A percentile compares a stretch with the other conserved stretches of the same genome.
phyloP scores from a whole-genome alignment of 2,329 filamentous ascomycete species.

The Rhynchosporium agropyri region DNA sequence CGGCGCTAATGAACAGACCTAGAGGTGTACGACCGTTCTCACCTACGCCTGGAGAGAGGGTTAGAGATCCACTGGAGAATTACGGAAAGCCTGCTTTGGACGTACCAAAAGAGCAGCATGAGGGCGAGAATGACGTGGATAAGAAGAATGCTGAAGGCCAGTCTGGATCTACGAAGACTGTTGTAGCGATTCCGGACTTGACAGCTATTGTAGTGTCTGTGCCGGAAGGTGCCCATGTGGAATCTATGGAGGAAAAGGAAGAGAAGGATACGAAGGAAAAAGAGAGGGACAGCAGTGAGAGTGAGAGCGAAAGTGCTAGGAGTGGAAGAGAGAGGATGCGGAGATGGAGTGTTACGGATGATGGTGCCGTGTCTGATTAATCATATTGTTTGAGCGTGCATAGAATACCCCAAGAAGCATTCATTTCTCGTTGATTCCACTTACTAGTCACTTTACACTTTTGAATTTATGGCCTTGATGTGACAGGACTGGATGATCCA shows the following conservation, averaged over 20 bases:
- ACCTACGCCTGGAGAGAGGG: constrained; percentile 45
- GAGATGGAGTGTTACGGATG: constrained; percentile 41
- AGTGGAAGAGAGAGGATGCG: constrained; percentile 32
- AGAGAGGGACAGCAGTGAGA: constrained; percentile 4
- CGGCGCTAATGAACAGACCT: constrained; percentile 50
- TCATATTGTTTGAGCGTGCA: constrained; percentile 1
- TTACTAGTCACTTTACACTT: not conserved
- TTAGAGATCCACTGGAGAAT: constrained; percentile 32
- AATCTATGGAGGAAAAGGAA: constrained; percentile 20
- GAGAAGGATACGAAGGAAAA: constrained; percentile 30
- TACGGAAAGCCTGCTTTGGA: constrained; percentile 11
- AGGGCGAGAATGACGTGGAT: constrained; percentile 17
- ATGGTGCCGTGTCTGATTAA: constrained; percentile 34
- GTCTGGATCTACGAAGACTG: constrained; percentile 25
- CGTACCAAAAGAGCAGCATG: constrained; percentile 7
- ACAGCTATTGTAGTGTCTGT: constrained; percentile 7
- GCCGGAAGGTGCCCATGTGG: constrained; percentile 6
- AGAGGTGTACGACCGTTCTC: constrained; percentile 62
- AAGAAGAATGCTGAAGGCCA: constrained; percentile 22
- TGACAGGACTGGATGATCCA: not conserved
- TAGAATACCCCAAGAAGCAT: constrained; percentile 27
- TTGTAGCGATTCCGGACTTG: constrained; percentile 12
- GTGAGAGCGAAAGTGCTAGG: constrained; percentile 12
- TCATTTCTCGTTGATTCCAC: not conserved
- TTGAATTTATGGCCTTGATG: not conserved